phyloP scores from a whole-genome alignment of 2,329 filamentous ascomycete genomes.

The Fusarium hostae region DNA sequence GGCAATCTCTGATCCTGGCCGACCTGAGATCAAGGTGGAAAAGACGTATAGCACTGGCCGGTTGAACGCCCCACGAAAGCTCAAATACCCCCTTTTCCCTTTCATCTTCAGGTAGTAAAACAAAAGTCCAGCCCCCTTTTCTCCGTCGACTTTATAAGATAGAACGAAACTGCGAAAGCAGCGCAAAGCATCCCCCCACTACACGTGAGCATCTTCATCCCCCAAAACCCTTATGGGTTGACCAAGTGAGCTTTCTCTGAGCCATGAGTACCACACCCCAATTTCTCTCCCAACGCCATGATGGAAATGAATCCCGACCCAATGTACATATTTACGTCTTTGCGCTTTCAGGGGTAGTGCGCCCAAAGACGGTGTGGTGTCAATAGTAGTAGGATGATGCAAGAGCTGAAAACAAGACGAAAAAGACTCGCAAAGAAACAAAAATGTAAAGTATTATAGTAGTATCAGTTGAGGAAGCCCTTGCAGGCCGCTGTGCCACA shows the following conservation, averaged over 20 bases:
- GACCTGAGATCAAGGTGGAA: conserved; percentile 16
- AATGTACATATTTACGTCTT: conserved; percentile 30
- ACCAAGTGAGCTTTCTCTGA: conserved; percentile 20
- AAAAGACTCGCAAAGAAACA: conserved; percentile 14
- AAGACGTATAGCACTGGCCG: conserved; percentile 31
- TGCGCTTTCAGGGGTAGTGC: conserved; percentile 1
- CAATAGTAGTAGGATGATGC: conserved; percentile 9
- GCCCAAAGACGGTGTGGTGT: conserved; percentile 6
- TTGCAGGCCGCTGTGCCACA: conserved; percentile 97
- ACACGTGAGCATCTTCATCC: neutral
- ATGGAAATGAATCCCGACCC: conserved; percentile 31
- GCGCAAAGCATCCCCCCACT: neutral
- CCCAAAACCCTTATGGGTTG: conserved; percentile 11
- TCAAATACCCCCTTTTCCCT: conserved; percentile 10
- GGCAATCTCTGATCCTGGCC: neutral
- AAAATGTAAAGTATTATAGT: conserved; percentile 27
- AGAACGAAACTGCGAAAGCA: conserved; percentile 5
- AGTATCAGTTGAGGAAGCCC: conserved; percentile 91
- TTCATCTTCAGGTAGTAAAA: conserved; percentile 20
- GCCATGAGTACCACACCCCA: neutral
- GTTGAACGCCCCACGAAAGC: conserved; percentile 43
- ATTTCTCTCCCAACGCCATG: conserved; percentile 34
- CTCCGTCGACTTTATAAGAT: neutral
- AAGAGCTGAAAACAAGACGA: neutral
- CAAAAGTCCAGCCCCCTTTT: conserved; percentile 20